Evolutionary conservation across 2,329 filamentous ascomycete genomes (phyloP), one percentile per base, ranked within the genome.

Genomic region (Zelopaecilomyces penicillatus): DNA sequence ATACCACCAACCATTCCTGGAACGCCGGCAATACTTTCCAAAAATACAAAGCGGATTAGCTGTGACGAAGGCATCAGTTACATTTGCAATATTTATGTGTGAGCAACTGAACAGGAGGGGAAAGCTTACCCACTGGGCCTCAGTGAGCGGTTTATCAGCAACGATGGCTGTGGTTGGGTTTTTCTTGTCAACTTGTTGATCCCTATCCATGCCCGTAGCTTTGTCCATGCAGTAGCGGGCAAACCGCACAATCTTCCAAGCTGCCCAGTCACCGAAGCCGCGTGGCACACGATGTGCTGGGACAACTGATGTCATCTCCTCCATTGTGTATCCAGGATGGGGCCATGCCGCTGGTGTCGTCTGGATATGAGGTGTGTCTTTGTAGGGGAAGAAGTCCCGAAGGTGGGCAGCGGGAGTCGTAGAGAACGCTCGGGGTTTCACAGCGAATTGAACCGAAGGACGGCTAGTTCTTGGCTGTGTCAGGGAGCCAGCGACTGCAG

Each of bases 1-100:
- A 95, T 96, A 26, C 89, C 93, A 0, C 85, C 93, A 0, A 97
- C 91, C 88, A 97, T 97, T 6, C 93, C 93, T 0, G 93, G 93
- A 0, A 97, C 93, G 31, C 89, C 93, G 9, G 93, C 93, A 34
- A 98, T 87, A 40, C 84, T 90, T 65, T 98, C 93, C 31, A 98
- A 76, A 65, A 98, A 98, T 54, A 98, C 78, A 59, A 95, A 91
- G 5, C 91, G 78, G 40, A 86, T 78, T 55, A 96, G 74, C 73
- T 73, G 19, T 42, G 27, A 29, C 10, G 38, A 32, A 5, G 6
- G 27, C 7, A 32, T 44, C 30, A 19, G 38, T 5, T 26, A 28
- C 10, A 30, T 46, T 39, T 59, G 9, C 9, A 28, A 29, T 10
- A 39, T n/a, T n/a, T 45, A n/a, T n/a, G n/a, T n/a, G n/a, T n/a